Percentiles rank a stretch among this genome's conserved stretches.
Evolutionary conservation across 805 yeast species (phyloP).

Genomic region (Candida lessepsii): DNA sequence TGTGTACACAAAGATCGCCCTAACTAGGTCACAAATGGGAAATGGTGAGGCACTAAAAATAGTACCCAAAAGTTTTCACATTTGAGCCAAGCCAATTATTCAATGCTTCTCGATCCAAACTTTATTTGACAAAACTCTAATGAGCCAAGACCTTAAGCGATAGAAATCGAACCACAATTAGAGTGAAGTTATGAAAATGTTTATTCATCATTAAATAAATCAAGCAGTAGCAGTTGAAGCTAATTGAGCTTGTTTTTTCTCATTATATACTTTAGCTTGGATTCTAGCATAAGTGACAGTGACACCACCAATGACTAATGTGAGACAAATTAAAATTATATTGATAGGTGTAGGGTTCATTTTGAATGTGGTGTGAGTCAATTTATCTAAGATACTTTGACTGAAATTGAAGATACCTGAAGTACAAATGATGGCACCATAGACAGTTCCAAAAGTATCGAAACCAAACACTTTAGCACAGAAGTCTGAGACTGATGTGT

Average conservation of each 20-base stretch:
- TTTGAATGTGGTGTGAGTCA: slow-evolving; percentile 50
- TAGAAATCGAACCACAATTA: too few species aligned
- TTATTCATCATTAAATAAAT: not conserved
- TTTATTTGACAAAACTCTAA: too few species aligned
- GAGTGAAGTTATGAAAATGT: too few species aligned
- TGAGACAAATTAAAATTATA: slow-evolving; percentile 34
- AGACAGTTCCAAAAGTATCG: slow-evolving; percentile 59
- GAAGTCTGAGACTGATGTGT: slow-evolving; percentile 55
- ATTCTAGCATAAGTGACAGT: slow-evolving; percentile 39
- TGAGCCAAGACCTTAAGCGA: too few species aligned
- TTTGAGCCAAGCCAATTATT: not conserved
- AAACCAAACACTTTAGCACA: slow-evolving; percentile 65
- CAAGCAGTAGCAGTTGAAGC: slow-evolving; percentile 2
- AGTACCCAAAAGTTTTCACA: not conserved
- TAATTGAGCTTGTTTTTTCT: slow-evolving; percentile 13
- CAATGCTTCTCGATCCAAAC: too few species aligned
- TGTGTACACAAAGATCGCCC: too few species aligned
- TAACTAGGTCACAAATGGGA: too few species aligned
- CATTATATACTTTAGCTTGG: slow-evolving; percentile 13
- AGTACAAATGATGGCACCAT: slow-evolving; percentile 54
- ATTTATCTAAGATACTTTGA: slow-evolving; percentile 46
- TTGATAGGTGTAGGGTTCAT: slow-evolving; percentile 59
- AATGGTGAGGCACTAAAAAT: too few species aligned
- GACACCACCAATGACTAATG: slow-evolving; percentile 42
- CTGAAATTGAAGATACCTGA: slow-evolving; percentile 51